These are phyloP conservation scores for Cladorrhinum sp. DNA, from an alignment of 2,329 filamentous ascomycete genomes.

Conservation along the genomic window DNA sequence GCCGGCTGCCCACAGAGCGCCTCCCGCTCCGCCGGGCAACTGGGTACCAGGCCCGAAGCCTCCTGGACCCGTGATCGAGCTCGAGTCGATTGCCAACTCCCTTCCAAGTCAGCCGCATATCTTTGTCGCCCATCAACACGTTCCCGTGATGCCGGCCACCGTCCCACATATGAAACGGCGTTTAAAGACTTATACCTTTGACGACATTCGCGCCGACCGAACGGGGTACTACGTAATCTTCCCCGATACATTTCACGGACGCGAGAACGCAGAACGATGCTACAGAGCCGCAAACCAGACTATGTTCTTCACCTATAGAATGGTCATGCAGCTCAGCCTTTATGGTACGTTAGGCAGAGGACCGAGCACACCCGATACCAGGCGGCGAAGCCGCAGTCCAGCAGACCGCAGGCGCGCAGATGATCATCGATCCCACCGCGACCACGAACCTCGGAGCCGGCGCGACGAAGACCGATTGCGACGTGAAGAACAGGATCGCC, in stretches of 20 bases:
- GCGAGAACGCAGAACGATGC: slow-evolving; percentile 77
- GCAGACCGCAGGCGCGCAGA: slow-evolving; percentile 35
- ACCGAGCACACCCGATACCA: slow-evolving; percentile 30
- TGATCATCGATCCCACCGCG: slow-evolving; percentile 39
- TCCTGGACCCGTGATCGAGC: slow-evolving; percentile 57
- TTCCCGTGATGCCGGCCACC: slow-evolving; percentile 82
- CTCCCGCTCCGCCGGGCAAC: slow-evolving; percentile 28
- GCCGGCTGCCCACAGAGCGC: slow-evolving; percentile 58
- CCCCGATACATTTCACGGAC: slow-evolving; percentile 70
- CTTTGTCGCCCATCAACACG: slow-evolving; percentile 80
- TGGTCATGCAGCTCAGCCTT: slow-evolving; percentile 80
- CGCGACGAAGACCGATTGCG: slow-evolving; percentile 35
- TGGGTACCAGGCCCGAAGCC: slow-evolving; percentile 45
- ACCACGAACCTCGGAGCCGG: slow-evolving; percentile 15
- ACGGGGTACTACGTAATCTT: slow-evolving; percentile 94
- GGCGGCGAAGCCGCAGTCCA: slow-evolving; percentile 35
- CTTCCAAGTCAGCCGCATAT: slow-evolving; percentile 82
- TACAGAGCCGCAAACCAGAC: slow-evolving; percentile 75
- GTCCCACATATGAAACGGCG: slow-evolving; percentile 88
- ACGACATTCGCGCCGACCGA: slow-evolving; percentile 77
- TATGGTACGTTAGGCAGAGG: slow-evolving; percentile 32
- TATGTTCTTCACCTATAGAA: slow-evolving; percentile 83
- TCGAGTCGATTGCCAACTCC: slow-evolving; percentile 62
- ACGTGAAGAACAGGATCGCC: slow-evolving; percentile 63
- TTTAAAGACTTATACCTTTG: slow-evolving; percentile 76